Evolutionary conservation across 768 basidiomycete genomes (phyloP).

Genomic region (Amanita rubescens): DNA sequence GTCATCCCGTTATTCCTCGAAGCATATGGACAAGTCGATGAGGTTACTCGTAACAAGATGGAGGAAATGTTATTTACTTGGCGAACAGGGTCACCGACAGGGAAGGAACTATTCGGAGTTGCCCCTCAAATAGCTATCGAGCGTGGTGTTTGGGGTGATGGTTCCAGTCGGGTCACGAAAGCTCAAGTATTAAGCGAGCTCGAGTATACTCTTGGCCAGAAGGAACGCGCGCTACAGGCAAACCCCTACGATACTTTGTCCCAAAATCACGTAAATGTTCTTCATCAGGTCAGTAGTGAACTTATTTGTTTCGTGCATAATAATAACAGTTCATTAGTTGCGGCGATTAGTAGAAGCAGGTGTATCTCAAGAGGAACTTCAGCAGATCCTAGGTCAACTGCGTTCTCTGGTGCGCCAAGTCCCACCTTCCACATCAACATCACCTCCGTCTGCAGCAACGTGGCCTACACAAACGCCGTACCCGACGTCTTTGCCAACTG

Average conservation of each 20-base stretch:
- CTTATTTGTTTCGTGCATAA: not conserved
- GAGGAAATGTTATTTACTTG: constrained; percentile 97
- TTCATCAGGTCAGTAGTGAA: constrained; percentile 62
- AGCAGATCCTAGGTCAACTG: constrained; percentile 67
- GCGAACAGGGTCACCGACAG: constrained; percentile 77
- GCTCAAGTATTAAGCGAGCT: constrained; percentile 78
- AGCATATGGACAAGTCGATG: constrained; percentile 83
- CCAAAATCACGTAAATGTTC: constrained; percentile 65
- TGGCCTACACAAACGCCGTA: constrained; percentile 10
- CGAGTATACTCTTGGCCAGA: constrained; percentile 74
- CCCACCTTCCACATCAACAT: constrained; percentile 29
- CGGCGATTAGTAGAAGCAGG: constrained; percentile 70
- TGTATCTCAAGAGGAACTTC: constrained; percentile 73
- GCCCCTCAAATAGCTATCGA: constrained; percentile 80
- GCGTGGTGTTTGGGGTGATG: constrained; percentile 70
- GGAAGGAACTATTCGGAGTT: constrained; percentile 79
- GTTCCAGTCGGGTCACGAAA: constrained; percentile 52
- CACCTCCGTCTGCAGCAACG: constrained; percentile 15
- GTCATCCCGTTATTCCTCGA: constrained; percentile 82
- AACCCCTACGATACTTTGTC: constrained; percentile 68
- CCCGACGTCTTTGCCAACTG: not conserved
- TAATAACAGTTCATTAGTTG: constrained; percentile 33
- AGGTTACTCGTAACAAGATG: constrained; percentile 84
- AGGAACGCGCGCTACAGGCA: constrained; percentile 62
- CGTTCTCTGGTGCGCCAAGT: constrained; percentile 50